Evolutionary conservation across 805 yeast genomes (phyloP), one percentile per base, ranked within the genome.

Genomic region (Suhomyces tanzawaensis): DNA sequence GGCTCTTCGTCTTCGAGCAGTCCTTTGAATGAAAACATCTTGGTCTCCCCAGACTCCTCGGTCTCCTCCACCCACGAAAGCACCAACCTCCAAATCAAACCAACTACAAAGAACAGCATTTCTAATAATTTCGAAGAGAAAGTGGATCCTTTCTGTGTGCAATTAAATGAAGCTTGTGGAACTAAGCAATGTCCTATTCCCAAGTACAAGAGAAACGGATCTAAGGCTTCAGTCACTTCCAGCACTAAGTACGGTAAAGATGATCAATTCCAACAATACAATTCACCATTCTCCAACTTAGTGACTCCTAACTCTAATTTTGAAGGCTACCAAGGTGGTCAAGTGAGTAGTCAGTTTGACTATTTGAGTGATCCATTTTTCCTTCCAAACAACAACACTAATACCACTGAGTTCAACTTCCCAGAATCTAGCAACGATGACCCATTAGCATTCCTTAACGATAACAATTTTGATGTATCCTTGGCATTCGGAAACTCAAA

Each of bases 161-260:
- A 81, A 49, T 71, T 91, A 54, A 76, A 77, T 44, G 74, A 79
- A 57, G 97, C 89, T 1, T 90, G 97, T 62, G 97, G 96, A 13
- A 81, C 82, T 5, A 80, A 71, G 50, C 72, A 72, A 12, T 63
- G 76, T 46, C 95, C 93, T 3, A 57, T 81, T 3, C 95, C 96
- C 3, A 64, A 66, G 42, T 60, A 43, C 38, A 52, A 56, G 35
- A 46, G 60, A 14, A 40, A 34, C 29, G 23, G 29, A 8, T 24
- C 24, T 3, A 40, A 36, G 9, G 22, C 36, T 4, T 25, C 41
- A 3, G 23, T n/a, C 8, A 7, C 35, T 8, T 25, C 40, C 7
- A 11, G 13, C 12, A 22, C 33, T 11, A 5, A 11, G 13, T 18
- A 30, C 19, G 25, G 21, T 21, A 32, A 27, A 1, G 43, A 32